Evolutionary conservation across 768 basidiomycete species (phyloP), one percentile per base, ranked within the genome.

Genomic region (Boletus sensibilis): DNA sequence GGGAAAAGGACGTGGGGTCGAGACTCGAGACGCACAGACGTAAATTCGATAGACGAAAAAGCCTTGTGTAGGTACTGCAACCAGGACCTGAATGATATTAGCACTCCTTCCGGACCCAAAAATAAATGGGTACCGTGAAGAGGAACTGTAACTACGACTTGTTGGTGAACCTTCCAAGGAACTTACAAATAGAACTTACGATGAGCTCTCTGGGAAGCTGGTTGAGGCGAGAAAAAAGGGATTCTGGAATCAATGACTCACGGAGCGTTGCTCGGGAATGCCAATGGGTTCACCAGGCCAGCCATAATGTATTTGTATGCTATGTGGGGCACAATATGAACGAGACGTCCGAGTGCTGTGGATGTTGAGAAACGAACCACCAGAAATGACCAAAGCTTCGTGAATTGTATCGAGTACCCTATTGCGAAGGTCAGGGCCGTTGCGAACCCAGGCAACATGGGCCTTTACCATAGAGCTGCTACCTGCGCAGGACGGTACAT

Each of bases 41-140:
- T 64, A 64, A 10, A 64, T 51, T 18, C 63, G 51, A 27, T 61
- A 16, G 18, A 64, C 23, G 29, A 64, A 60, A 38, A 51, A 64
- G 7, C 51, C 53, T 10, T 64, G 62, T 1, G 54, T 44, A 6
- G 25, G 9, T 39, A 44, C 5, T 41, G 58, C 58, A 42, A 52
- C 38, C 3, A 53, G 12, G 16, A 0, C 6, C 62, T 64, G 29
- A 3, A 25, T 23, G 21, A 11, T n/a, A 33, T 63, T 2, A 64
- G 27, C 13, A 31, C 2, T 37, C 10, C 1, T 33, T 20, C 16
- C 7, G 4, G 2, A 4, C 2, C 27, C 11, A 18, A 20, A 25
- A 29, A 40, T 3, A n/a, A 5, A 23, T 0, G 7, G 21, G 12
- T 56, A 61, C 62, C 43, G 43, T 61, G 1, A 45, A 35, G 5